Evolutionary conservation across 2,329 filamentous ascomycete species (phyloP).

Genomic region (Diplodia corticola): DNA sequence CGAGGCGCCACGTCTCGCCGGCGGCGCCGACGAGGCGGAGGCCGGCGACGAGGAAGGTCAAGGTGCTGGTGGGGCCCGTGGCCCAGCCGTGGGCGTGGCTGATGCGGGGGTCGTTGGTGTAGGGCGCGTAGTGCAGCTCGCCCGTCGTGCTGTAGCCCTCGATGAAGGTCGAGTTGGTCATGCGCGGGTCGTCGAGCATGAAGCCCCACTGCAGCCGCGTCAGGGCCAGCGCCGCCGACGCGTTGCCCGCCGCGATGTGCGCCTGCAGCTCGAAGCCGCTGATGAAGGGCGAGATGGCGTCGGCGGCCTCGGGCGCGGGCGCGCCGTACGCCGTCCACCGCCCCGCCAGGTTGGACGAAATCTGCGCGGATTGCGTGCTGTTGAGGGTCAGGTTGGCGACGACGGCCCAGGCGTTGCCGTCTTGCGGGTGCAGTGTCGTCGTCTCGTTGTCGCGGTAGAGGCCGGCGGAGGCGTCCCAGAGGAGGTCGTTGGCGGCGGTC

Average conservation of each 20-base stretch:
- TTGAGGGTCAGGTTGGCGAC: constrained; percentile 40
- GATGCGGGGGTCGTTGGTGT: constrained; percentile 40
- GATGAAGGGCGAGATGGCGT: constrained; percentile 61
- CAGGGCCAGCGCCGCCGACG: constrained; percentile 56
- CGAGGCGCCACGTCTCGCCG: constrained; percentile 47
- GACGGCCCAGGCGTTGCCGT: constrained; percentile 46
- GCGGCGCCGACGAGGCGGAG: constrained; percentile 43
- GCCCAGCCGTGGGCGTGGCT: constrained; percentile 48
- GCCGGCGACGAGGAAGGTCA: constrained; percentile 48
- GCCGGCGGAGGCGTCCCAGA: constrained; percentile 32
- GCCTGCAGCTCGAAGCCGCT: constrained; percentile 61
- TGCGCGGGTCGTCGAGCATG: constrained; percentile 59
- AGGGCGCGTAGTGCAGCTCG: constrained; percentile 49
- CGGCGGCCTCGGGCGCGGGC: constrained; percentile 55
- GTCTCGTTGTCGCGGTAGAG: constrained; percentile 44
- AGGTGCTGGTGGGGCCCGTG: constrained; percentile 33
- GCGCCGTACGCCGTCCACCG: constrained; percentile 61
- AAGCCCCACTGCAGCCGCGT: constrained; percentile 61
- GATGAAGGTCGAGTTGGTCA: constrained; percentile 59
- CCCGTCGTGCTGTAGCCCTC: constrained; percentile 61
- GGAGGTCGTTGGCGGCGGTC: constrained; percentile 31
- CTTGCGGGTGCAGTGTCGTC: constrained; percentile 52
- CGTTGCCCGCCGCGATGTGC: constrained; percentile 52
- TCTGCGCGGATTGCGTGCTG: constrained; percentile 49
- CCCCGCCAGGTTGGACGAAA: constrained; percentile 48